Conservation (phyloP, 306 rosid species). For the Alnus rubra region DNA sequence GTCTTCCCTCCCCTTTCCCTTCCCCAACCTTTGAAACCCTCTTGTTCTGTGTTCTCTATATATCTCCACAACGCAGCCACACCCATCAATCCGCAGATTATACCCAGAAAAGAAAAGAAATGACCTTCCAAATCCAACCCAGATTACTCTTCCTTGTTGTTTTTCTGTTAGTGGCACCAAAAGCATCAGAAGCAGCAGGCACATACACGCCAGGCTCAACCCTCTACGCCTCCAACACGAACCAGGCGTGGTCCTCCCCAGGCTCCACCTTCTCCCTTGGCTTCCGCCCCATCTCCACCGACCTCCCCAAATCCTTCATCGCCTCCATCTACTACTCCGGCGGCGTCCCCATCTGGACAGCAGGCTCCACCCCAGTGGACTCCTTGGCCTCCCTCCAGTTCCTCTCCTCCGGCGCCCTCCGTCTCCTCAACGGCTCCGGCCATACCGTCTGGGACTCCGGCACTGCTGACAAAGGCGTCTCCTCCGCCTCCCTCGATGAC, state of each 20-base stretch:
- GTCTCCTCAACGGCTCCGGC: slow-evolving; percentile 58
- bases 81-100: too few relatives aligned
- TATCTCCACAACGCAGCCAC: too few relatives aligned
- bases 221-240: slow-evolving; percentile 48
- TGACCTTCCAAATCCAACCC: not conserved
- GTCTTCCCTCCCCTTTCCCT: too few relatives aligned
- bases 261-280: slow-evolving; percentile 40
- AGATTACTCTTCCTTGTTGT: slow-evolving; percentile 19
- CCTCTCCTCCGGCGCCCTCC: slow-evolving; percentile 51
- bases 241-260: slow-evolving; percentile 49
- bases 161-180: not conserved
- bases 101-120: not conserved
- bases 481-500: slow-evolving; percentile 51
- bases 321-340: slow-evolving; percentile 56
- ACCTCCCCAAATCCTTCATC: slow-evolving; percentile 42
- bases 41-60: too few relatives aligned
- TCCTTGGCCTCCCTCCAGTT: slow-evolving; percentile 51
- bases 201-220: slow-evolving; percentile 38
- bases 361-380: slow-evolving; percentile 47
- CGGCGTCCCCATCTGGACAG: slow-evolving; percentile 62
- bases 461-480: slow-evolving; percentile 47
- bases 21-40: too few relatives aligned
- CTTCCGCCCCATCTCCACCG: slow-evolving; percentile 31
- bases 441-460: slow-evolving; percentile 52
- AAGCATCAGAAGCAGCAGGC: slow-evolving; percentile 4